Base-by-base conservation (phyloP, 352 stramenopile species). In the Globisporangium megalacanthum region DNA sequence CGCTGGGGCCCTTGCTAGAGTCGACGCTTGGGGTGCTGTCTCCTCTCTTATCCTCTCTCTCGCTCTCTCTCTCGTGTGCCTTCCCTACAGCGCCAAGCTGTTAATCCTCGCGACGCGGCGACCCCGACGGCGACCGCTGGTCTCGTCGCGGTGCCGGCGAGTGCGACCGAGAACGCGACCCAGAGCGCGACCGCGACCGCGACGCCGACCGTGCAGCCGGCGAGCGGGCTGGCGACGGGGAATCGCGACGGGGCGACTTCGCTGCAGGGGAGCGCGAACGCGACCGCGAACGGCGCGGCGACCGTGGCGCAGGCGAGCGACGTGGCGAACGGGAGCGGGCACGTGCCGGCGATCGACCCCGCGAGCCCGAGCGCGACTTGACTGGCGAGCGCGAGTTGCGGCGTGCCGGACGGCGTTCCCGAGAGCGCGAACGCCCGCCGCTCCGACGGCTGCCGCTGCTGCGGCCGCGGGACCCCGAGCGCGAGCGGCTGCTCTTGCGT, bases 61-160 rank as follows among this genome's bases (percentile, higher is more conserved):
- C 35, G 7, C 35, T 13, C 7, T 39, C 35, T 39, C 35, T 39
- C 35, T 39, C 10, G 35, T 39, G 6, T 13, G 10, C 20, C 41
- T 10, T 13, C 15, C 6, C 17, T 19, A n/a, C 6, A 10, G n/a
- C n/a, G 4, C 14, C 14, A 20, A 3, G 0, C 14, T 8, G 39
- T 33, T 61, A 66, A 41, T 65, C 53, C 56, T 87, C 73, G 35
- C 66, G 70, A 11, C 64, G 71, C 8, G 79, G 77, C 10, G 75
- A 86, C 29, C 72, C 73, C 25, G 73, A 86, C 9, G 80, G 79
- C 57, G 77, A 90, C n/a, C 72, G 76, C 42, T 59, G 62, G 42
- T 82, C 68, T 63, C 75, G 65, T 61, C 69, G 70, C 39, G 60
- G 54, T 3, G 53, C 37, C 14, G 68, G 62, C 20, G 79, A 89